A percentile compares a stretch with the other conserved stretches of the same genome.
phyloP scores from a whole-genome alignment of 2,329 filamentous ascomycete species.

The Aspergillus calidoustus region DNA sequence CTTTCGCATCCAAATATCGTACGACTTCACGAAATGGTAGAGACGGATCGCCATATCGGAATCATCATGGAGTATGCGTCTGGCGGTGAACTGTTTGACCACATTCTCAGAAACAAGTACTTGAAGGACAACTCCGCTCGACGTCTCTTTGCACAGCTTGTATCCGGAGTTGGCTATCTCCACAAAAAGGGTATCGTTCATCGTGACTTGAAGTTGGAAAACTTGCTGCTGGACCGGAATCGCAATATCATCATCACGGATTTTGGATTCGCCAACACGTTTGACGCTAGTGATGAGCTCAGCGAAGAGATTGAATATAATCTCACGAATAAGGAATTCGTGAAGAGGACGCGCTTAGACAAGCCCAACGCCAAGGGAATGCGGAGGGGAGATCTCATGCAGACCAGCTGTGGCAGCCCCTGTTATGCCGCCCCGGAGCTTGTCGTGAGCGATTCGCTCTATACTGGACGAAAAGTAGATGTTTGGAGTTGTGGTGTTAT shows the following conservation, averaged over 20 bases:
- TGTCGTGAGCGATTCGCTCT: constrained; percentile 95
- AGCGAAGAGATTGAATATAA: constrained; percentile 88
- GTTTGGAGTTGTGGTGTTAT: constrained; percentile 99
- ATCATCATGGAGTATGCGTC: constrained; percentile 99
- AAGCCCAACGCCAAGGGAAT: constrained; percentile 73
- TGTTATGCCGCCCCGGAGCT: constrained; percentile 97
- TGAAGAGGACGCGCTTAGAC: constrained; percentile 85
- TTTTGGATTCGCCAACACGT: constrained; percentile 98
- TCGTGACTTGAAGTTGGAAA: constrained; percentile 94
- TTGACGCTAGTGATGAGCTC: constrained; percentile 85
- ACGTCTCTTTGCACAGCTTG: constrained; percentile 89
- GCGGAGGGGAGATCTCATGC: constrained; percentile 93
- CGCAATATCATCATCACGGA: constrained; percentile 99
- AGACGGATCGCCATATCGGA: constrained; percentile 94
- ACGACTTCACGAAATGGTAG: constrained; percentile 95
- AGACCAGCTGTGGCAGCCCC: constrained; percentile 96
- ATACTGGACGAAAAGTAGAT: constrained; percentile 96
- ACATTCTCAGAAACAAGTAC: constrained; percentile 95
- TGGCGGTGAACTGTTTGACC: constrained; percentile 95
- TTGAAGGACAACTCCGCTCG: constrained; percentile 91
- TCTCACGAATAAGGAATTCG: constrained; percentile 82
- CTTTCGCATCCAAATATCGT: constrained; percentile 97
- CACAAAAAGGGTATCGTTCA: constrained; percentile 99
- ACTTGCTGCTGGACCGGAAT: constrained; percentile 90
- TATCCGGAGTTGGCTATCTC: constrained; percentile 94